These are phyloP conservation scores for Vachellia collinsii DNA, from an alignment of 306 rosid species.

Conservation along the genomic window DNA sequence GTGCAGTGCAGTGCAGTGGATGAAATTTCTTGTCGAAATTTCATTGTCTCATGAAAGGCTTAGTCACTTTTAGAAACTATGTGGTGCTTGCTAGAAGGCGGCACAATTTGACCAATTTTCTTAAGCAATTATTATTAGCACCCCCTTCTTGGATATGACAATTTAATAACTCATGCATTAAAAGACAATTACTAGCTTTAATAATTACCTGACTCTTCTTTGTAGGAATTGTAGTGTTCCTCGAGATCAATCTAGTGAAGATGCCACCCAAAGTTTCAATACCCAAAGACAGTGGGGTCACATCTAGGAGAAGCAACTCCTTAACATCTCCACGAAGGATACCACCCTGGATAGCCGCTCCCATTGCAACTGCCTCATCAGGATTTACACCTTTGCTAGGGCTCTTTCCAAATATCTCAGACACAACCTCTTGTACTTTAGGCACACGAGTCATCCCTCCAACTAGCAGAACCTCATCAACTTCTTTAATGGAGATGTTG, in stretches of 20 bases:
- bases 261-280: no score
- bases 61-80: neutral
- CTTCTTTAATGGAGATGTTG: constrained; percentile 53
- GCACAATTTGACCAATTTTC: neutral
- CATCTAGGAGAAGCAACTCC: no score
- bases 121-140: neutral
- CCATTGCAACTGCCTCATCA: no score
- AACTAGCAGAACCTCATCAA: no score
- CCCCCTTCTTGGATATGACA: neutral
- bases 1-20: neutral
- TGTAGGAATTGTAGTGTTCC: constrained; percentile 85
- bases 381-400: no score
- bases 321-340: no score
- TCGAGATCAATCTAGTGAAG: constrained; percentile 72
- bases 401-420: no score
- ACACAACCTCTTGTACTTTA: no score
- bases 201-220: constrained; percentile 78
- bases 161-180: neutral
- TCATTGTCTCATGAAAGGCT: neutral
- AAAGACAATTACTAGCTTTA: neutral
- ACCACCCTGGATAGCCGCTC: no score
- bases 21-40: neutral
- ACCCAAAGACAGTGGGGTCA: no score
- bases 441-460: no score
- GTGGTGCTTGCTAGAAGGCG: neutral